Evolutionary conservation across 345 rosid genomes (phyloP), one percentile per base, ranked within the genome.

Genomic region (Firmiana major): DNA sequence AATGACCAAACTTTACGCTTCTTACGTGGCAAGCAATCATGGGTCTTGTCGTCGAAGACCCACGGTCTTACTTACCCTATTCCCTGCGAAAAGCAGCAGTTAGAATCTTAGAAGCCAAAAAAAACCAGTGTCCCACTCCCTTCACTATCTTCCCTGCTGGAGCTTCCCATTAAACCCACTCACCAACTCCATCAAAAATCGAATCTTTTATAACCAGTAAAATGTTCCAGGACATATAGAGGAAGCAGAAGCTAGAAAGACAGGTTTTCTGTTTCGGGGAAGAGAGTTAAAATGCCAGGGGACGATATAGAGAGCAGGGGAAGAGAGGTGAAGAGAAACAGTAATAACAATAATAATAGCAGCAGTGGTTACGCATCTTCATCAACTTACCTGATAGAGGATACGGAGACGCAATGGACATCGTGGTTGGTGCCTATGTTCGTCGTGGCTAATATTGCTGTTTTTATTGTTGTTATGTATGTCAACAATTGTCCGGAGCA

Each of bases 391-490:
- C 17, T 77, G 77, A 75, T 78, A 9, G 96, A 87, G 17, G 86
- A 88, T 2, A 75, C 63, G 5, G 91, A 85, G 40, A 53, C 83
- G 34, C 88, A 81, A 75, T 90, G 97, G 98, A 92, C 97, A 9
- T 92, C 97, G 21, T 93, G 97, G 98, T 82, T 95, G 66, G 89
- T 93, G 48, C 99, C 99, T 9, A 77, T 90, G 91, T 77, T 93
- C 75, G 89, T 90, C 28, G 88, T 86, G 28, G 92, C 93, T 3
- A 92, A 90, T 74, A 75, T 93, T 60, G 82, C 72, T 34, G 83
- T 89, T 15, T 95, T 93, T 78, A 55, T 92, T 22, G 87, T 86
- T 13, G 86, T 79, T 65, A 92, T 95, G 98, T 95, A 83, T 72
- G 79, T 89, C 78, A 95, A 95, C 73, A 76, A 93, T 78, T 93